Conservation (phyloP, 2,329 filamentous ascomycete genomes). For the Dryadomyces quercus-mongolicae region DNA sequence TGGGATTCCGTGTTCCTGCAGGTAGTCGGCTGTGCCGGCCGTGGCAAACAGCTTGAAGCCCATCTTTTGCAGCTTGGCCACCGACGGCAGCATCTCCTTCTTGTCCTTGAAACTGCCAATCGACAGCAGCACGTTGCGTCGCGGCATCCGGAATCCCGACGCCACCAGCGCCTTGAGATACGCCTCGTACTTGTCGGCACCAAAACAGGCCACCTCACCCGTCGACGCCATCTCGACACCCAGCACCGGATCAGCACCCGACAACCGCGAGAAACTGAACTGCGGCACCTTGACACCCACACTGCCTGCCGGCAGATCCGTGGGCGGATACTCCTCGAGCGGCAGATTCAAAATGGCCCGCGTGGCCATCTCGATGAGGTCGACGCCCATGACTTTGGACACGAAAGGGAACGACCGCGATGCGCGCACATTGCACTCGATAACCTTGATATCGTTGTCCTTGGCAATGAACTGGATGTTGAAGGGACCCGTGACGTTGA, state of each 20-base stretch:
- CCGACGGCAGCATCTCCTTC: slow-evolving; percentile 88
- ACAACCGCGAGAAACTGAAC: slow-evolving; percentile 96
- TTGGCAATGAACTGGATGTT: slow-evolving; percentile 99
- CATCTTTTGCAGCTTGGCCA: slow-evolving; percentile 77
- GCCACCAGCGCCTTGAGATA: slow-evolving; percentile 94
- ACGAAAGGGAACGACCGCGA: slow-evolving; percentile 97
- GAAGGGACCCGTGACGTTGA: slow-evolving; percentile 93
- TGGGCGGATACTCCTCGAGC: slow-evolving; percentile 68
- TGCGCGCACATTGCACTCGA: slow-evolving; percentile 95
- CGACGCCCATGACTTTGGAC: slow-evolving; percentile 95
- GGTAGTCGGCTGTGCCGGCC: slow-evolving; percentile 89
- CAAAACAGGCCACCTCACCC: slow-evolving; percentile 94
- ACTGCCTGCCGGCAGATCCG: slow-evolving; percentile 64
- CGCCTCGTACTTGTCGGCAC: slow-evolving; percentile 90
- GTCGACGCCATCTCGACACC: slow-evolving; percentile 99
- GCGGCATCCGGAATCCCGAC: slow-evolving; percentile 91
- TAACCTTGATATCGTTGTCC: slow-evolving; percentile 99
- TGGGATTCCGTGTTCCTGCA: slow-evolving; percentile 81
- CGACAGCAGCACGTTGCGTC: slow-evolving; percentile 88
- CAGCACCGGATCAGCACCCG: slow-evolving; percentile 88
- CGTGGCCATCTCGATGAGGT: slow-evolving; percentile 96
- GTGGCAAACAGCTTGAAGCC: slow-evolving; percentile 96
- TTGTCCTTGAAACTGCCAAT: slow-evolving; percentile 98
- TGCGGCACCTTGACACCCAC: slow-evolving; percentile 97
- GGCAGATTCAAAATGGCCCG: slow-evolving; percentile 87